A percentile compares a stretch with the other conserved stretches of the same genome.
Evolutionary conservation across 129 eudicot genomes (phyloP).

Genomic region (Chrysanthemum makinoi): DNA sequence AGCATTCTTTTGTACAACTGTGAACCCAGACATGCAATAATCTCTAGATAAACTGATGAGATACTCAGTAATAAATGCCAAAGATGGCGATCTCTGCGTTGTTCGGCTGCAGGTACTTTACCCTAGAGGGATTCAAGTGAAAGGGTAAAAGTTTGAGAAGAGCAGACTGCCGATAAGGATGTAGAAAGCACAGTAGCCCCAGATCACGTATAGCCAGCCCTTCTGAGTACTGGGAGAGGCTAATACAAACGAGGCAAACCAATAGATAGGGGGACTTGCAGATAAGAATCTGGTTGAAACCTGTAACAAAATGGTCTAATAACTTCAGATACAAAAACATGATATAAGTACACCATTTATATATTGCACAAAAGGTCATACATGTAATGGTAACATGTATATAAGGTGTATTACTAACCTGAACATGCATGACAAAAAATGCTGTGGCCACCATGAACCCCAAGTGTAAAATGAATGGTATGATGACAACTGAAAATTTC

Average conservation of each 20-base stretch:
- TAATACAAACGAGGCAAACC: conserved; percentile 73
- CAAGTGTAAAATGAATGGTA: conserved; percentile 78
- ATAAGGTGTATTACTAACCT: conserved; percentile 45
- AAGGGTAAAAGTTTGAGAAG: conserved; percentile 92
- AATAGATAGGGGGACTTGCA: conserved; percentile 78
- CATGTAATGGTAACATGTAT: neutral
- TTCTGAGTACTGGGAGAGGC: conserved; percentile 32
- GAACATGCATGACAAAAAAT: conserved; percentile 94
- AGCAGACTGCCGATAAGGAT: conserved; percentile 84
- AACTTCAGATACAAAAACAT: neutral
- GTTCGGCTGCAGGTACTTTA: too few relatives aligned
- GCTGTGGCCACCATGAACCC: conserved; percentile 84
- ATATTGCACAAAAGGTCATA: neutral
- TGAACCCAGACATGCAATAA: too few relatives aligned
- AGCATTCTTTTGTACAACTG: too few relatives aligned
- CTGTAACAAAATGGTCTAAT: conserved; percentile 37
- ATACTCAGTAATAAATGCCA: too few relatives aligned
- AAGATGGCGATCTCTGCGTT: too few relatives aligned
- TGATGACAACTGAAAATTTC: conserved; percentile 42
- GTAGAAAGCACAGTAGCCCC: conserved; percentile 78
- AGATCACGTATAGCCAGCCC: conserved; percentile 66
- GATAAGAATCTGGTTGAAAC: conserved; percentile 92
- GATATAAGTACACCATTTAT: neutral
- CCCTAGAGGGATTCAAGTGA: conserved; percentile 45
- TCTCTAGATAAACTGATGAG: too few relatives aligned